Conservation (phyloP, 768 basidiomycete species). For the Panaeolus cyanescens region DNA sequence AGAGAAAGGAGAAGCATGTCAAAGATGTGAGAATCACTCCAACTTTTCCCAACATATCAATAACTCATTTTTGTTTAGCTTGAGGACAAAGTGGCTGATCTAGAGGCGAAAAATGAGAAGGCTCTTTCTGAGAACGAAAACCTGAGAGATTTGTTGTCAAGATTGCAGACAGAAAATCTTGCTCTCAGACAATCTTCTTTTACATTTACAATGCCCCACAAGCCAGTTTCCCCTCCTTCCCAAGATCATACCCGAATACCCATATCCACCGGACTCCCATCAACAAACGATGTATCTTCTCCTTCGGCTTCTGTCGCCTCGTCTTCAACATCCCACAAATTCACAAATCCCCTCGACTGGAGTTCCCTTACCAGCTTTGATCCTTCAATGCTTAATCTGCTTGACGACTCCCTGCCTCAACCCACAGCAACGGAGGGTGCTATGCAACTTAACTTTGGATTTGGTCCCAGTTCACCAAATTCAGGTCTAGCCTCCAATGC, state of each 20-base stretch:
- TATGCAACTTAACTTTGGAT: slow-evolving; percentile 64
- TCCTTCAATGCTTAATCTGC: slow-evolving; percentile 60
- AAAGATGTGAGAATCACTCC: slow-evolving; percentile 73
- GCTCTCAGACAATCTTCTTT: slow-evolving; percentile 80
- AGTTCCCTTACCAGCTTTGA: slow-evolving; percentile 72
- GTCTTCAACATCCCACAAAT: slow-evolving; percentile 36
- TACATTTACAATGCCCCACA: slow-evolving; percentile 74
- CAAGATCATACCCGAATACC: slow-evolving; percentile 7
- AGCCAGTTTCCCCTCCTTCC: slow-evolving; percentile 18
- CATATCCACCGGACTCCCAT: slow-evolving; percentile 16
- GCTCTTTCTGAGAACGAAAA: slow-evolving; percentile 84
- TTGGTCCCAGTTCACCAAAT: slow-evolving; percentile 35
- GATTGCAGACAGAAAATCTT: slow-evolving; percentile 87
- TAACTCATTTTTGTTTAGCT: slow-evolving; percentile 48
- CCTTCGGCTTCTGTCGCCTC: slow-evolving; percentile 30
- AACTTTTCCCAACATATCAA: neutral
- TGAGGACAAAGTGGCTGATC: slow-evolving; percentile 86
- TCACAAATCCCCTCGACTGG: slow-evolving; percentile 57
- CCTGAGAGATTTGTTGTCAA: slow-evolving; percentile 78
- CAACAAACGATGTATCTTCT: slow-evolving; percentile 22
- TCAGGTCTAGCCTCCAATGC: slow-evolving; percentile 46
- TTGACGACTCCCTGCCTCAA: slow-evolving; percentile 58
- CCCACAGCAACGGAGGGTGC: slow-evolving; percentile 55
- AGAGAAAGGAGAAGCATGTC: slow-evolving; percentile 96
- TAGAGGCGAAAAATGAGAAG: slow-evolving; percentile 80